Conservation (phyloP, 176 grass and related monocot species). For the Zoysia pacifica region DNA sequence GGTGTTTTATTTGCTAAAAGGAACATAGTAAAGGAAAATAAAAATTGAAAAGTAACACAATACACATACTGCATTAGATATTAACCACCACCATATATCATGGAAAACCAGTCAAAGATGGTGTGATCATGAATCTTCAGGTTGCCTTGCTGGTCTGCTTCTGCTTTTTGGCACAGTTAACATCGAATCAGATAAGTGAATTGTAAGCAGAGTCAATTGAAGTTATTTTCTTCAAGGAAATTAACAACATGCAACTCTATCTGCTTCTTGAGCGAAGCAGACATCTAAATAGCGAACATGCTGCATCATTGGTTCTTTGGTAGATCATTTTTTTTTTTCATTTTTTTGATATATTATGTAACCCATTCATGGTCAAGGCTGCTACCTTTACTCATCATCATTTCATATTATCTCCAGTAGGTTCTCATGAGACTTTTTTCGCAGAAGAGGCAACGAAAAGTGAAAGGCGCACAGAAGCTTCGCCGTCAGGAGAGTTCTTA, state of each 20-base stretch:
- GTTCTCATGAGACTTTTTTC: slow-evolving; percentile 34
- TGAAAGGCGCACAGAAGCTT: slow-evolving; percentile 40
- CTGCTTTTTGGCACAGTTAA: neutral
- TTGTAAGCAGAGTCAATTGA: neutral
- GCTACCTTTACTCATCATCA: neutral
- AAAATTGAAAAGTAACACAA: neutral
- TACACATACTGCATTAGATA: neutral
- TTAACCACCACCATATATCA: neutral
- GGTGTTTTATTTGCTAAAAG: neutral
- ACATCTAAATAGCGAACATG: neutral
- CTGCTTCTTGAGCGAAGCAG: neutral
- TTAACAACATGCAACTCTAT: neutral
- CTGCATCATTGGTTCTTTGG: neutral
- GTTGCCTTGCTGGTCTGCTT: neutral
- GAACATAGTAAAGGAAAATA: neutral
- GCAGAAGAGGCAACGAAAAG: slow-evolving; percentile 76
- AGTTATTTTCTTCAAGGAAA: neutral
- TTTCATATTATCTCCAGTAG: neutral
- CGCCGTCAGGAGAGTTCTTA: slow-evolving; percentile 82
- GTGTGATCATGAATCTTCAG: neutral
- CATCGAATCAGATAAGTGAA: slow-evolving; percentile 2
- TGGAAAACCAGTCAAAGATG: slow-evolving; percentile 10
- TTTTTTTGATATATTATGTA: neutral
- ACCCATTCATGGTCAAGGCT: neutral
- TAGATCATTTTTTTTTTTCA: neutral